Percentiles rank a stretch among this genome's conserved stretches.
Conservation (phyloP, 2,329 filamentous ascomycete genomes). For the Cladophialophora exuberans region DNA sequence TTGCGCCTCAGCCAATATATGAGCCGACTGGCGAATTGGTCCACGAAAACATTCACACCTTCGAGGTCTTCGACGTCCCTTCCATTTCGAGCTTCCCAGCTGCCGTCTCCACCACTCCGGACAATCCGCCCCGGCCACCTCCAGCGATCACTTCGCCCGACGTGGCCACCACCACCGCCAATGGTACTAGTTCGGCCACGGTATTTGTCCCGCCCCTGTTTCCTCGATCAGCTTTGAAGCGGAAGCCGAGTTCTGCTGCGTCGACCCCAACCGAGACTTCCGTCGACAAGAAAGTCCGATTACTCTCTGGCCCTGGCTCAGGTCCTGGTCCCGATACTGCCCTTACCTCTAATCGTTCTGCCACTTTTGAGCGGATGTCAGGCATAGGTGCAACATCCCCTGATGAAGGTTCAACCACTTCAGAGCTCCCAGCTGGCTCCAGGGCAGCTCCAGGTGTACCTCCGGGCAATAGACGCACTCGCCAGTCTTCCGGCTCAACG, state of each 20-base stretch:
- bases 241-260: constrained; percentile 24
- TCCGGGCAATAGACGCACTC: constrained; percentile 17
- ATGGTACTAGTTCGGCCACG: constrained; percentile 23
- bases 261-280: constrained; percentile 11
- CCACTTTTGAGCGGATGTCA: constrained; percentile 34
- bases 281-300: constrained; percentile 18
- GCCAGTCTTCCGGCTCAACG: constrained; percentile 21
- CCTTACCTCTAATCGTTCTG: constrained; percentile 20
- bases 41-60: constrained; percentile 24
- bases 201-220: constrained; percentile 24
- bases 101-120: constrained; percentile 16
- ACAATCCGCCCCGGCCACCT: constrained; percentile 14
- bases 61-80: constrained; percentile 28
- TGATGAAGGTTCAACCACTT: constrained; percentile 32
- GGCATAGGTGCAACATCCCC: constrained; percentile 28
- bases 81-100: constrained; percentile 17
- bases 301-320: constrained; percentile 14
- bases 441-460: constrained; percentile 14
- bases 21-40: constrained; percentile 30
- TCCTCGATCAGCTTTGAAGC: constrained; percentile 31
- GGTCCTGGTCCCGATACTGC: constrained; percentile 16
- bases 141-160: constrained; percentile 6
- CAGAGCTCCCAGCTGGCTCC: constrained; percentile 21
- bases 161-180: constrained; percentile 16
- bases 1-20: constrained; percentile 30